A percentile compares a stretch with the other conserved stretches of the same genome.
phyloP scores from a whole-genome alignment of 23 red algal species.

The Rhodosorus marinus region DNA sequence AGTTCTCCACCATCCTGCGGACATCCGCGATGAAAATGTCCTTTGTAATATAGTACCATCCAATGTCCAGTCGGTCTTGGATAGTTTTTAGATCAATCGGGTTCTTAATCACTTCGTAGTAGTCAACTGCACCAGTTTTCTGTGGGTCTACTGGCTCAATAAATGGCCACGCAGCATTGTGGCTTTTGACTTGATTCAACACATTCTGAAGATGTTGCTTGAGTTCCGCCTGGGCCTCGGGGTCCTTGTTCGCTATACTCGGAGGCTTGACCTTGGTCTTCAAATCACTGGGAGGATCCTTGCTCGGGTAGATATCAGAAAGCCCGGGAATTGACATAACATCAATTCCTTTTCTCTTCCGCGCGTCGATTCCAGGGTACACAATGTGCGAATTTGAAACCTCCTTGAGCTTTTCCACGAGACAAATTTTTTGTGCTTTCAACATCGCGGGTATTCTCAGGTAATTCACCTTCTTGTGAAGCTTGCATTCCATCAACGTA shows the following conservation, averaged over 20 bases:
- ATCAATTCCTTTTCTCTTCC: slow-evolving; percentile 31
- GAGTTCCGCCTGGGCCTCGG: slow-evolving; percentile 42
- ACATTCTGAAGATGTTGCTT: slow-evolving; percentile 82
- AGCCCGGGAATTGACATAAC: slow-evolving; percentile 88
- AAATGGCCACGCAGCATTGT: slow-evolving; percentile 94
- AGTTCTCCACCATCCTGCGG: slow-evolving; percentile 90
- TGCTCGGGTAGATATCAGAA: slow-evolving; percentile 47
- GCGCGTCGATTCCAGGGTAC: slow-evolving; percentile 79
- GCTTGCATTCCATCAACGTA: slow-evolving; percentile 81
- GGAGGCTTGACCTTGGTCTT: neutral
- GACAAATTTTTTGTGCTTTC: slow-evolving; percentile 86
- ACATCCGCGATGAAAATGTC: slow-evolving; percentile 96
- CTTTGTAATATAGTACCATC: slow-evolving; percentile 90
- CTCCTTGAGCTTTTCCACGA: slow-evolving; percentile 88
- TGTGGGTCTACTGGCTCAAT: slow-evolving; percentile 88
- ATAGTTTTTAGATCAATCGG: slow-evolving; percentile 91
- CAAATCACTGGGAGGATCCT: no score
- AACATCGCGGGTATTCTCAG: slow-evolving; percentile 85
- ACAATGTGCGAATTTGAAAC: slow-evolving; percentile 78
- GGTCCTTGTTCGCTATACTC: slow-evolving; percentile 21
- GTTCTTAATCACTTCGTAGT: slow-evolving; percentile 99
- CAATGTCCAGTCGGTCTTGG: slow-evolving; percentile 67
- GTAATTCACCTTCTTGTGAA: slow-evolving; percentile 83
- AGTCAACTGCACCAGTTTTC: slow-evolving; percentile 87
- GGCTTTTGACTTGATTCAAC: slow-evolving; percentile 72